These are phyloP conservation scores for Fusarium robinianum DNA, from an alignment of 2,329 filamentous ascomycete species.

Conservation along the genomic window DNA sequence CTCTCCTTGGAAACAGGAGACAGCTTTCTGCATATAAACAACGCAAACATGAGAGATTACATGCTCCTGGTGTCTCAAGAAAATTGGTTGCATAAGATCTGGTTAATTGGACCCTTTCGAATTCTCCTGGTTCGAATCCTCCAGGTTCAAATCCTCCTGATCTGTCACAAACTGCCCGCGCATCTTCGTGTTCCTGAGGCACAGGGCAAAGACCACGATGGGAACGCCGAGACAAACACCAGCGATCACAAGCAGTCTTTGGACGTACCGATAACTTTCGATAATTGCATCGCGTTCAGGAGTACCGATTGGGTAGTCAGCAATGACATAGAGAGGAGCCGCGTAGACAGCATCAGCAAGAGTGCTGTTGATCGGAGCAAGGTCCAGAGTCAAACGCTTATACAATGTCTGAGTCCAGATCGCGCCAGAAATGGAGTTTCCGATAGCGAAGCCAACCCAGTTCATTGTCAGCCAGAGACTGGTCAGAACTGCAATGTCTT, in stretches of 20 bases:
- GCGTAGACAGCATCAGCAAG: slow-evolving; percentile 45
- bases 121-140: no score
- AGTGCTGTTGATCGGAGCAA: slow-evolving; percentile 41
- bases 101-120: no score
- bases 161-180: no score
- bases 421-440: slow-evolving; percentile 46
- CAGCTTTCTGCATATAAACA: no score
- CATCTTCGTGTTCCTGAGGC: slow-evolving; percentile 50
- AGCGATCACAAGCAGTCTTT: slow-evolving; percentile 50
- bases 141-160: no score
- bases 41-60: no score
- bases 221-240: slow-evolving; percentile 53
- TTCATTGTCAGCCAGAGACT: slow-evolving; percentile 48
- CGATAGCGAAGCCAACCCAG: slow-evolving; percentile 48
- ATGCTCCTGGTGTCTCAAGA: no score
- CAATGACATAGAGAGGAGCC: slow-evolving; percentile 43
- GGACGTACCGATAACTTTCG: slow-evolving; percentile 49
- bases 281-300: slow-evolving; percentile 51
- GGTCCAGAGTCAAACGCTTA: slow-evolving; percentile 37
- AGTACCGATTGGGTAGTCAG: slow-evolving; percentile 48
- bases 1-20: no score
- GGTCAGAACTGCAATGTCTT: slow-evolving; percentile 47
- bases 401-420: slow-evolving; percentile 50
- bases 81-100: no score
- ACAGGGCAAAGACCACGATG: slow-evolving; percentile 50